phyloP scores from a whole-genome alignment of 306 rosid genomes.

The Psophocarpus tetragonolobus region DNA sequence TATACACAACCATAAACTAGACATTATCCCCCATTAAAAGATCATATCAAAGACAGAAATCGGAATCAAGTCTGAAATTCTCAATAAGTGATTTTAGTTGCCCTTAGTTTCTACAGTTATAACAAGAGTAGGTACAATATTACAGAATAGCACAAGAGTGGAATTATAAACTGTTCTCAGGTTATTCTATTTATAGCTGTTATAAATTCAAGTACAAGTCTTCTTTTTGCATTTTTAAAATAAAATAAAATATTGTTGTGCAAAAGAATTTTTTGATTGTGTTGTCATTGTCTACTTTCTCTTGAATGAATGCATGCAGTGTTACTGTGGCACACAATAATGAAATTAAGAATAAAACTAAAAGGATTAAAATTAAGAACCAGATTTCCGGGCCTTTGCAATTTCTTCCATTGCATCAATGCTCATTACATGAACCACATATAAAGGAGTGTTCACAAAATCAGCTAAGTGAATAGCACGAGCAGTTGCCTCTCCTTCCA shows the following conservation, averaged over 20 bases:
- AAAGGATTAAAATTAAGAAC: slow-evolving; percentile 45
- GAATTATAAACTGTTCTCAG: neutral
- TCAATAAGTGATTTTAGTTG: neutral
- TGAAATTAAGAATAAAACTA: slow-evolving; percentile 16
- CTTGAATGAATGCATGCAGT: neutral
- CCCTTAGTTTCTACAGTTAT: neutral
- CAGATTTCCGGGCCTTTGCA: slow-evolving; percentile 86
- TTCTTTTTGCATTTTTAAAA: neutral
- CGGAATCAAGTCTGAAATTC: neutral
- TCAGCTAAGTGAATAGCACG: slow-evolving; percentile 86
- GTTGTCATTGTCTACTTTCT: neutral
- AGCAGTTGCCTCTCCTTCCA: slow-evolving; percentile 95
- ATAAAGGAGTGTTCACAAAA: slow-evolving; percentile 87
- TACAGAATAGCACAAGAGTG: neutral
- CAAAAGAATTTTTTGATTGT: neutral
- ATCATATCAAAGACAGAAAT: neutral
- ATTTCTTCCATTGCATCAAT: slow-evolving; percentile 97
- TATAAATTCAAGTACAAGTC: neutral
- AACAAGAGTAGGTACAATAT: neutral
- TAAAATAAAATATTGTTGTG: neutral
- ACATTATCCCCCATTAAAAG: neutral
- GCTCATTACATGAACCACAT: slow-evolving; percentile 97
- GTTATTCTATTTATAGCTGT: neutral
- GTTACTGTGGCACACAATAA: neutral
- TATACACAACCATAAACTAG: neutral